phyloP scores from a whole-genome alignment of 228 moss, liverwort and hornwort species.

The Sphagnum fallax region DNA sequence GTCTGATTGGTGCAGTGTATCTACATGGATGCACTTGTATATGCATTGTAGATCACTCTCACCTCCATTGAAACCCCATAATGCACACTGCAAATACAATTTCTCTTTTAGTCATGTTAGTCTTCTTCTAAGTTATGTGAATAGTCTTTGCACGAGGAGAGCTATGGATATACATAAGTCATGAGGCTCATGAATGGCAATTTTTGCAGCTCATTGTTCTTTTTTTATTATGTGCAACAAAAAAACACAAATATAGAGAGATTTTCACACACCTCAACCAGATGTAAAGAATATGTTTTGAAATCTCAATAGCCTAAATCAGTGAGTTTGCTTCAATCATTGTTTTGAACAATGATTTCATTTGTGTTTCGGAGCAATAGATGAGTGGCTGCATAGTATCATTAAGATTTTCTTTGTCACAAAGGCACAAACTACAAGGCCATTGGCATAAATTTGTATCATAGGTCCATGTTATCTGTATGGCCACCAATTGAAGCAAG shows the following conservation, averaged over 20 bases:
- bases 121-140: no score
- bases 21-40: slow-evolving; percentile 2
- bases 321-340: neutral
- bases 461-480: neutral
- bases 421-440: slow-evolving; percentile 1
- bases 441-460: neutral
- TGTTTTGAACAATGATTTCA: neutral
- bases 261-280: neutral
- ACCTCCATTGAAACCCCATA: slow-evolving; percentile 5
- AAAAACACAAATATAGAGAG: neutral
- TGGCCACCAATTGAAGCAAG: neutral
- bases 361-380: neutral
- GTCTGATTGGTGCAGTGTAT: slow-evolving; percentile 8
- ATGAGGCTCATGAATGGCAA: neutral
- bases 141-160: no score
- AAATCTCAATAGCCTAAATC: neutral
- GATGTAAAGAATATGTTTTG: neutral
- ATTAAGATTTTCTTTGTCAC: neutral
- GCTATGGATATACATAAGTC: neutral
- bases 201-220: neutral
- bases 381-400: neutral
- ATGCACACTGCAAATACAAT: neutral
- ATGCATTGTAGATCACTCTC: neutral
- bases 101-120: no score
- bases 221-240: neutral